These are phyloP conservation scores for Dictyostelium purpureum DNA, from an alignment of 78 protist genomes.

Conservation along the genomic window DNA sequence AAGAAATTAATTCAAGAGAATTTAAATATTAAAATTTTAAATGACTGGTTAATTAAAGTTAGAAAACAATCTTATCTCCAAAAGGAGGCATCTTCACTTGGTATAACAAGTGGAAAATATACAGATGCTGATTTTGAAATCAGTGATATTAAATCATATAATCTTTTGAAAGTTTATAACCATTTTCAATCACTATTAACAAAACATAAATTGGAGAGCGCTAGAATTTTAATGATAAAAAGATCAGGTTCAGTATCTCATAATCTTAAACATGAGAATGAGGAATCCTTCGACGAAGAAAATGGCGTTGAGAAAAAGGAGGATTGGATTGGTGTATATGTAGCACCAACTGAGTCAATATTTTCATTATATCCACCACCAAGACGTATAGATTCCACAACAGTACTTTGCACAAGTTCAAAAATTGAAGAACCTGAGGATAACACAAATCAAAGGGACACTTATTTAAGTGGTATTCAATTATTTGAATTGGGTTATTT, in stretches of 20 bases:
- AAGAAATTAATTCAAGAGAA: neutral
- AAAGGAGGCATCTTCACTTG: constrained; percentile 1
- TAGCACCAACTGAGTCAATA: neutral
- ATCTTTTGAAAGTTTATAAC: neutral
- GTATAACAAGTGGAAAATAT: neutral
- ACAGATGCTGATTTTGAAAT: neutral
- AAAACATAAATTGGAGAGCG: neutral
- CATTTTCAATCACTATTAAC: neutral
- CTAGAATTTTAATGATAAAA: neutral
- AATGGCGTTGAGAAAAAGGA: too few relatives aligned
- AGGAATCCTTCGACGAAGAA: neutral
- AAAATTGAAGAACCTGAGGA: neutral
- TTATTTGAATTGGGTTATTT: constrained; percentile 43
- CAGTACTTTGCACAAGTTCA: neutral
- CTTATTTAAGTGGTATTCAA: constrained; percentile 43
- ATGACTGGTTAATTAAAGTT: constrained; percentile 27
- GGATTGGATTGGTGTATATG: constrained; percentile 64
- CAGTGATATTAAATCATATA: neutral
- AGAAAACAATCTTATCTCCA: constrained; percentile 16
- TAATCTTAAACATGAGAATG: neutral
- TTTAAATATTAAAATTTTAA: neutral
- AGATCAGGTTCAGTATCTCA: constrained; percentile 49
- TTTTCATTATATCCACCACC: constrained; percentile 27
- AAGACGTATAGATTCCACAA: constrained; percentile 12
- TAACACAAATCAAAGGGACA: constrained; percentile 35